A percentile compares a stretch with the other conserved stretches of the same genome.
Conservation (phyloP, 179 eudicot genomes). For the Beta lomatogona region DNA sequence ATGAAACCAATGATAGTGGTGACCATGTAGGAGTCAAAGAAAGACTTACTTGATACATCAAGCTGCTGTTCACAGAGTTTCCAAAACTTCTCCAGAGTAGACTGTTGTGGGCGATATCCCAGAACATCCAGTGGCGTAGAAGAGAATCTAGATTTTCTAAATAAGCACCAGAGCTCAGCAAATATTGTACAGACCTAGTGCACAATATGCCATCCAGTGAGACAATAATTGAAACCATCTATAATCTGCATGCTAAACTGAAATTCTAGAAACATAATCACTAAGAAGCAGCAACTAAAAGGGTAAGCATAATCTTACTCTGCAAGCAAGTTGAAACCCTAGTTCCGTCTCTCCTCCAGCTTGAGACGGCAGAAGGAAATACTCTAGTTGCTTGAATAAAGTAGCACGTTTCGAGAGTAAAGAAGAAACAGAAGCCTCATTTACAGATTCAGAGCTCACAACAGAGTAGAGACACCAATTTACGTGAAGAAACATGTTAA, state of each 20-base stretch:
- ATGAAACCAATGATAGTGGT: not conserved
- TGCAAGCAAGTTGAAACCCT: conserved; percentile 63
- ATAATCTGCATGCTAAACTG: not conserved
- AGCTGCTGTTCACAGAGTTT: conserved; percentile 79
- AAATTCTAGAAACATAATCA: not conserved
- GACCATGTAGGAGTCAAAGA: conserved; percentile 8
- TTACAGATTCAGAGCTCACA: conserved; percentile 60
- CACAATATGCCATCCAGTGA: conserved; percentile 31
- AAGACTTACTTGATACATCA: conserved; percentile 56
- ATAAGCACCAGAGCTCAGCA: conserved; percentile 78
- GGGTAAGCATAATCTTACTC: conserved; percentile 50
- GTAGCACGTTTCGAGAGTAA: conserved; percentile 66
- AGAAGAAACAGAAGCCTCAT: conserved; percentile 59
- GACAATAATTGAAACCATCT: conserved; percentile 12
- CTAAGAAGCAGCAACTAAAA: not conserved
- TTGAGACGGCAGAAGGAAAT: conserved; percentile 49
- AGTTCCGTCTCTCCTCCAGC: conserved; percentile 45
- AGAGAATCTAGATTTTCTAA: conserved; percentile 68
- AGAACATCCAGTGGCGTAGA: conserved; percentile 68
- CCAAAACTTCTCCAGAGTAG: conserved; percentile 74
- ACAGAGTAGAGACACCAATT: conserved; percentile 69
- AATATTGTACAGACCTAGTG: conserved; percentile 74
- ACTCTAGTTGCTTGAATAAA: conserved; percentile 63
- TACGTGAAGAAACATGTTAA: conserved; percentile 88
- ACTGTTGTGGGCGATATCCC: conserved; percentile 63